Base-by-base conservation (phyloP, 805 yeast species). In the Starmerella floris region DNA sequence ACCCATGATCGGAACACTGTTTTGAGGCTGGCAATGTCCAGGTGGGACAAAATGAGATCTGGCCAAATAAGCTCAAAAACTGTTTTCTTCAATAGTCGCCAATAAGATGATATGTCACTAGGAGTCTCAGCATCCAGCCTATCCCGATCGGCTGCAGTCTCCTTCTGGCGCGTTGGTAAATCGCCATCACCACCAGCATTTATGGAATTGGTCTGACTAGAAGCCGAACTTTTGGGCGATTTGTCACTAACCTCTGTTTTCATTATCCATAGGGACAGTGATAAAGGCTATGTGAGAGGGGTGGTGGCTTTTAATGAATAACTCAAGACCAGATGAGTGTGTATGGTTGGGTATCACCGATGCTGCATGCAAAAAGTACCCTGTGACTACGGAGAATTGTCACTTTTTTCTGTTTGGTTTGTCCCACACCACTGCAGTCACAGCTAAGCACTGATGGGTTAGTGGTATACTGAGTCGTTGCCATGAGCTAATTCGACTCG, bases 401-500 rank as follows among this genome's bases (percentile, higher is more conserved):
- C 2, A 4, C 28, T 35, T 30, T 21, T n/a, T n/a, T n/a, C n/a
- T n/a, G n/a, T n/a, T n/a, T n/a, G n/a, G n/a, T n/a, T n/a, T n/a
- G n/a, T n/a, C n/a, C n/a, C n/a, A n/a, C n/a, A n/a, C n/a, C n/a
- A n/a, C n/a, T n/a, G n/a, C n/a, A n/a, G n/a, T n/a, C n/a, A n/a
- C n/a, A n/a, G n/a, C n/a, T n/a, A 23, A 41, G 50, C 50, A 46
- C 47, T 47, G 48, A 35, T 47, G 51, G 51, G 51, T 47, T 47
- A 45, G 49, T 47, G 49, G 51, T 47, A 47, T 47, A 47, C 51
- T 47, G 49, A 41, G 49, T 47, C 49, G 49, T 47, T 44, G 51
- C 49, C 51, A 47, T 31, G 22, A 6, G 37, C 22, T 16, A 13
- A 6, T 22, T 42, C 49, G 47, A 45, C 44, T 39, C 87, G 96